Conservation (phyloP, 2,329 filamentous ascomycete species). For the Didymella keratinophila region DNA sequence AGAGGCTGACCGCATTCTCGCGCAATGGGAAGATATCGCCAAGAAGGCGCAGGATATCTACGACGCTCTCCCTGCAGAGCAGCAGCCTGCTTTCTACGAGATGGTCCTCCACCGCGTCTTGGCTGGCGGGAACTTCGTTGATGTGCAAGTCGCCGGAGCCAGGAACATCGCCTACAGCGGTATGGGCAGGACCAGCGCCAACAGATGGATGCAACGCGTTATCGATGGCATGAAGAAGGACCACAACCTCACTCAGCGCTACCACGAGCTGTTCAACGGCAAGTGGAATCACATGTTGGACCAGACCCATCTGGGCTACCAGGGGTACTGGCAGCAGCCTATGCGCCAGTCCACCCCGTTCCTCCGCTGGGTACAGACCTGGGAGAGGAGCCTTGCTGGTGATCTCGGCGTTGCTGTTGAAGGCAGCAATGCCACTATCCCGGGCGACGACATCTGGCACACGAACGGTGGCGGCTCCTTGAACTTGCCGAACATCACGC, state of each 20-base stretch:
- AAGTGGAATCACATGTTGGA: slow-evolving; percentile 54
- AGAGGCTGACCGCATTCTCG: slow-evolving; percentile 66
- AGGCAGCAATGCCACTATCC: slow-evolving; percentile 70
- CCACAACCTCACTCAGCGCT: slow-evolving; percentile 46
- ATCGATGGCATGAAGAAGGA: slow-evolving; percentile 50
- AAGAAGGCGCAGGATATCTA: slow-evolving; percentile 65
- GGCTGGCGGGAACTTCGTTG: slow-evolving; percentile 64
- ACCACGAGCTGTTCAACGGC: slow-evolving; percentile 47
- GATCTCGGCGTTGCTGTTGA: slow-evolving; percentile 71
- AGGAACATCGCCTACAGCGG: slow-evolving; percentile 49
- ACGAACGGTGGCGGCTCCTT: slow-evolving; percentile 52
- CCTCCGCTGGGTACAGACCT: slow-evolving; percentile 66
- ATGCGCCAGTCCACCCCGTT: slow-evolving; percentile 73
- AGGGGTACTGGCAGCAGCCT: slow-evolving; percentile 68
- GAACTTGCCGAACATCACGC: slow-evolving; percentile 42
- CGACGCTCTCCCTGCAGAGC: slow-evolving; percentile 58
- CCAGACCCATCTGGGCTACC: slow-evolving; percentile 52
- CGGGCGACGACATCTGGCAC: slow-evolving; percentile 71
- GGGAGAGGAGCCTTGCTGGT: slow-evolving; percentile 66
- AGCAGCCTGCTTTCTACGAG: slow-evolving; percentile 68
- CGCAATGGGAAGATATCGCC: slow-evolving; percentile 63
- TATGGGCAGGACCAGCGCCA: slow-evolving; percentile 51
- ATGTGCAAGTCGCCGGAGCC: slow-evolving; percentile 53
- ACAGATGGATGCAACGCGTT: slow-evolving; percentile 47
- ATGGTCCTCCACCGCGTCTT: slow-evolving; percentile 67